Evolutionary conservation across 768 basidiomycete genomes (phyloP).

Genomic region (Phlegmacium glaucopus): DNA sequence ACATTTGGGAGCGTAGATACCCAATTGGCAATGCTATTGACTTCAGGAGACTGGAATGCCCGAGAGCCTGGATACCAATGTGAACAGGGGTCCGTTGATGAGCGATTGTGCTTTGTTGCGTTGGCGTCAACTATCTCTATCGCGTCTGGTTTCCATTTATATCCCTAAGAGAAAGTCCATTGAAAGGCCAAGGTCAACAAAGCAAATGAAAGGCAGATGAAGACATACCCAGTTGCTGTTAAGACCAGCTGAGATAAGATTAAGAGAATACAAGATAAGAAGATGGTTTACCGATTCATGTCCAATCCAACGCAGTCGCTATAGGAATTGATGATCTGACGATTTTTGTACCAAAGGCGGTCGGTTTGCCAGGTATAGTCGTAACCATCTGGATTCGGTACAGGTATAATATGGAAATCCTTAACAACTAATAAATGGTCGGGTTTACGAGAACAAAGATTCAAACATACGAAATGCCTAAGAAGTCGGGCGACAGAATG

Average conservation of each 20-base stretch:
- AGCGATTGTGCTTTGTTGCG: constrained; percentile 18
- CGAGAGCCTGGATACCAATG: constrained; percentile 74
- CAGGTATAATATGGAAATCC: constrained; percentile 67
- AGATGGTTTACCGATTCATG: no score
- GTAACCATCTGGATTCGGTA: constrained; percentile 73
- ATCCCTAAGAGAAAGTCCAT: constrained; percentile 48
- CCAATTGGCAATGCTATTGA: constrained; percentile 71
- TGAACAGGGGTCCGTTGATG: constrained; percentile 55
- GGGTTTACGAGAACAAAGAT: no score
- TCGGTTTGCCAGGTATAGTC: constrained; percentile 69
- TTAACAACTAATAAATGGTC: no score
- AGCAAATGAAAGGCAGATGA: neutral
- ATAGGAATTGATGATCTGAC: constrained; percentile 47
- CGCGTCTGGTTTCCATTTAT: constrained; percentile 57
- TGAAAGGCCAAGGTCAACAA: no score
- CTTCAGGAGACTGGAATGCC: constrained; percentile 76
- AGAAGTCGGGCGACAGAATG: constrained; percentile 49
- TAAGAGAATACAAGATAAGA: no score
- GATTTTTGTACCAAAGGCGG: constrained; percentile 77
- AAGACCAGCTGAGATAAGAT: no score
- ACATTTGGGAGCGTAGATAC: constrained; percentile 50
- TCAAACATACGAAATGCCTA: constrained; percentile 49
- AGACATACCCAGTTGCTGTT: constrained; percentile 61
- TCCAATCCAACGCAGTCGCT: constrained; percentile 67
- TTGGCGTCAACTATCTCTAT: constrained; percentile 10